Evolutionary conservation across 257 asterid species (phyloP), one percentile per base, ranked within the genome.

Genomic region (Jacaranda mimosifolia): DNA sequence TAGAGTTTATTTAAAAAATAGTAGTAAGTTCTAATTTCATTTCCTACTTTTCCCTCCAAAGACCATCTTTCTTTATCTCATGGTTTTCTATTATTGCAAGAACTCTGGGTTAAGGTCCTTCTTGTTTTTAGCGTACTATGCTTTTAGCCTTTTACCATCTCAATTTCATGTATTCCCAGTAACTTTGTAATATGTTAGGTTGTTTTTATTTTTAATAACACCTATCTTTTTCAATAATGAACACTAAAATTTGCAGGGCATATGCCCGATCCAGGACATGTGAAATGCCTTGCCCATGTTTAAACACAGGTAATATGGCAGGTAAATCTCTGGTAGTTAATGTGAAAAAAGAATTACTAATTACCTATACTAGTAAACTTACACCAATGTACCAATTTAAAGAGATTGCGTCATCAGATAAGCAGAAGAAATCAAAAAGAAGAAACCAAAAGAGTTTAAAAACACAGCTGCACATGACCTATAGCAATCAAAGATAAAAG

Each of bases 381-480:
- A 18, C 21, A n/a, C 32, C 60, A 55, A 55, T 17, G 60, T 55
- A 18, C 17, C 17, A 52, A 11, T 4, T 46, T 46, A 46, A 17
- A 55, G 32, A 21, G 60, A 55, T 19, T 9, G 62, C 67, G 53
- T n/a, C 32, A 57, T 17, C 3, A 68, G 11, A 65, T 15, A 64
- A 77, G 46, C 46, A 48, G 15, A 43, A 60, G 11, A 12, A 21
- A 74, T 63, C 14, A 40, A 63, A 12, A 63, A 17, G 32, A 40
- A 15, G 10, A 58, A 55, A 11, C 21, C 45, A 53, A 59, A 26
- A 18, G 69, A 56, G 73, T 42, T 4, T 18, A 71, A 10, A 63
- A 75, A 56, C 12, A 18, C 55, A 72, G 60, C 63, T 42, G 56
- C 70, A 63, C 42, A 43, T 55, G 49, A 74, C 79, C 69, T 49